phyloP scores from a whole-genome alignment of 176 grass and related monocot genomes.

The Oryza brachyantha region DNA sequence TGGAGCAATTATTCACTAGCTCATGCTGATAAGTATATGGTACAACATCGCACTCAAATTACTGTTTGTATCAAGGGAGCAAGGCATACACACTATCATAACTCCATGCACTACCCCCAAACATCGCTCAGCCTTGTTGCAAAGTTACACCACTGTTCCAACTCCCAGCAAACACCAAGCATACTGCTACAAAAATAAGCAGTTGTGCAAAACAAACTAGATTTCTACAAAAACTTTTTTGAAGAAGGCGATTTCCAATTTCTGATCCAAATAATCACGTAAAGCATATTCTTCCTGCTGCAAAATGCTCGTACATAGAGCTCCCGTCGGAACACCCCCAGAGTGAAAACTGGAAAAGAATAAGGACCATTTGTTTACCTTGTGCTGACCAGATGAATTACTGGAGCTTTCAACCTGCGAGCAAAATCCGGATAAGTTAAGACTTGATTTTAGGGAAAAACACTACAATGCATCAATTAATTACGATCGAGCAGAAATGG shows the following conservation, averaged over 20 bases:
- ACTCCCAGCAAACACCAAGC: background rate
- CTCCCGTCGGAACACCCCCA: background rate
- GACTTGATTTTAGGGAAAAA: background rate
- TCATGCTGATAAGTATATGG: background rate
- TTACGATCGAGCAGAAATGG: background rate
- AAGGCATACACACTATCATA: background rate
- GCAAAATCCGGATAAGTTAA: background rate
- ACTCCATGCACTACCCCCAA: background rate
- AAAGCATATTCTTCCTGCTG: no score
- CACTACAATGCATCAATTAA: background rate
- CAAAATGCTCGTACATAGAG: no score
- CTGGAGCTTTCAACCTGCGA: conserved; percentile 26
- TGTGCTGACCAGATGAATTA: background rate
- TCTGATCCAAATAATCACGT: no score
- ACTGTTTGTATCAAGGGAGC: background rate
- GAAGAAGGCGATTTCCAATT: no score
- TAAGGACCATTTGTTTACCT: conserved; percentile 10
- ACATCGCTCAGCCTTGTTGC: background rate
- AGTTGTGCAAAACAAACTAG: background rate
- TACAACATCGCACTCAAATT: background rate
- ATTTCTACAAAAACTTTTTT: background rate
- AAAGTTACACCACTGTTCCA: background rate
- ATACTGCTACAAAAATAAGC: background rate
- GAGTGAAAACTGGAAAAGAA: background rate
- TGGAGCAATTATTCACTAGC: background rate